Conservation (phyloP, 352 stramenopile genomes). For the Pythium sukuiense region DNA sequence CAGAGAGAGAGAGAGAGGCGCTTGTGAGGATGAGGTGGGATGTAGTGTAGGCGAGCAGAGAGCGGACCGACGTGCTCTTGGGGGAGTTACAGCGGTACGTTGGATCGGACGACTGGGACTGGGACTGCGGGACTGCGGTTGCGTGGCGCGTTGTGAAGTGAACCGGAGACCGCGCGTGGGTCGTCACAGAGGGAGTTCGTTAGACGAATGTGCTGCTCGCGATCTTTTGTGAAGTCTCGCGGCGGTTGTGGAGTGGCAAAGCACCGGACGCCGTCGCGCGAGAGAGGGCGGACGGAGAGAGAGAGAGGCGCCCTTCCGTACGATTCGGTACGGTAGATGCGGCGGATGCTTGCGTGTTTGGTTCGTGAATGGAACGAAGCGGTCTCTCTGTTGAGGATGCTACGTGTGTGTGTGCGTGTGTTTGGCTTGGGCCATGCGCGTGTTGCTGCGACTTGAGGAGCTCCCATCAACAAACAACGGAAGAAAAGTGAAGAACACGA, state of each 20-base stretch:
- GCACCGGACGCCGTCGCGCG: not conserved
- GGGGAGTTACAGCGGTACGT: not conserved
- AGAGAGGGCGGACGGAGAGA: not conserved
- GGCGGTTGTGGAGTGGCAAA: not conserved
- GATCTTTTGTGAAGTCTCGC: not conserved
- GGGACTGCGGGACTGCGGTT: not conserved
- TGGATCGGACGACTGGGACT: not conserved
- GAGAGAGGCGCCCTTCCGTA: not conserved
- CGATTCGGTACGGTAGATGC: not conserved
- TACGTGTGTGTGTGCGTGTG: not conserved
- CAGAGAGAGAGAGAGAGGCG: not conserved
- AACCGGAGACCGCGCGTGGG: not conserved
- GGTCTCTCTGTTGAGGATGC: not conserved
- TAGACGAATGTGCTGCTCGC: not conserved
- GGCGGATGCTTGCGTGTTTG: not conserved
- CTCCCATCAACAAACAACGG: slow-evolving; percentile 12
- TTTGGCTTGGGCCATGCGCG: not conserved
- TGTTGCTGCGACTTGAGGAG: slow-evolving; percentile 18
- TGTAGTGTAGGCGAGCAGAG: not conserved
- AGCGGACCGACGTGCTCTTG: not conserved
- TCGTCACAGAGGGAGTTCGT: not conserved
- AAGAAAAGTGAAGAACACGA: slow-evolving; percentile 10
- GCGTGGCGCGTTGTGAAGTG: not conserved
- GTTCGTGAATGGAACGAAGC: not conserved
- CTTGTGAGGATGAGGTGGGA: not conserved